Evolutionary conservation across 1,284 basidiomycete species (phyloP).

Genomic region (Puccinia polysora): DNA sequence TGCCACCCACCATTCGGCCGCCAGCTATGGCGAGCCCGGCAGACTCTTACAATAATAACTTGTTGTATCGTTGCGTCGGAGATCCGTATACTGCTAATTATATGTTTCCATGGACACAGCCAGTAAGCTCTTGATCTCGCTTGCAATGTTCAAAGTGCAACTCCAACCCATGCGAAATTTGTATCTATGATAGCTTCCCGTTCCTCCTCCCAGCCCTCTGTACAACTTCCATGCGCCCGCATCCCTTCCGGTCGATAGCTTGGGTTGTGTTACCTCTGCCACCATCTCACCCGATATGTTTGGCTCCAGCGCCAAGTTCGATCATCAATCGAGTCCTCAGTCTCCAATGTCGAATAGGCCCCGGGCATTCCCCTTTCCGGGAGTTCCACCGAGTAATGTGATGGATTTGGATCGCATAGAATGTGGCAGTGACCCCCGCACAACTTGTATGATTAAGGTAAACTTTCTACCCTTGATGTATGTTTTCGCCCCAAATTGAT

Average conservation of each 20-base stretch:
- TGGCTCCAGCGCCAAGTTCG: background rate
- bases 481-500: background rate
- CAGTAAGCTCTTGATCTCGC: background rate
- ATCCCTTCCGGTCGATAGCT: background rate
- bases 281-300: slow-evolving; percentile 4
- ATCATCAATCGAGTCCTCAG: slow-evolving; percentile 16
- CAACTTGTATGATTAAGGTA: slow-evolving; percentile 43
- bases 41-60: slow-evolving; percentile 28
- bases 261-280: background rate
- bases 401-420: slow-evolving; percentile 44
- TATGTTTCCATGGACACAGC: slow-evolving; percentile 24
- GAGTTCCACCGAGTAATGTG: slow-evolving; percentile 43
- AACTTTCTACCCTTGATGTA: background rate
- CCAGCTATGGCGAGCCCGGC: slow-evolving; percentile 18
- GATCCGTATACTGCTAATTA: slow-evolving; percentile 31
- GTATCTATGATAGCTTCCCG: background rate
- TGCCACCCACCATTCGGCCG: slow-evolving; percentile 35
- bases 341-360: slow-evolving; percentile 3
- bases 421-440: slow-evolving; percentile 42
- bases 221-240: slow-evolving; percentile 20
- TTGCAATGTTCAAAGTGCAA: background rate
- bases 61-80: slow-evolving; percentile 30
- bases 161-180: background rate
- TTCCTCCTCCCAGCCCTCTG: slow-evolving; percentile 7
- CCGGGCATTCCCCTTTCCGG: slow-evolving; percentile 40